A percentile compares a stretch with the other conserved stretches of the same genome.
These are phyloP conservation scores for Tympanopsis confertula DNA, from an alignment of 2,329 filamentous ascomycete genomes.

Conservation along the genomic window DNA sequence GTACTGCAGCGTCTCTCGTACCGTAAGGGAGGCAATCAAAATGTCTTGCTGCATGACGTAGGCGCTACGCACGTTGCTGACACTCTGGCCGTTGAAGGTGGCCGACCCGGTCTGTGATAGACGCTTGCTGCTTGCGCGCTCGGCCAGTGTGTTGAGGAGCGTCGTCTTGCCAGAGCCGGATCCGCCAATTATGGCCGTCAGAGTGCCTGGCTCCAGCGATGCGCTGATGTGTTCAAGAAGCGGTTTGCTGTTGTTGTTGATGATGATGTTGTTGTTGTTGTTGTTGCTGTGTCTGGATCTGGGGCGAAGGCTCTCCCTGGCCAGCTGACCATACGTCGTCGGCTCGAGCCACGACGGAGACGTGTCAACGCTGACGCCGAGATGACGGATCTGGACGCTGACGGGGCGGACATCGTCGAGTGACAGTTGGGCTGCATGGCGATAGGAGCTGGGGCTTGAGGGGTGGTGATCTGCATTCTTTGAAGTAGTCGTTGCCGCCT, in stretches of 20 bases:
- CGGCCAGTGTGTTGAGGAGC: conserved; percentile 59
- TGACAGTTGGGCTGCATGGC: not conserved
- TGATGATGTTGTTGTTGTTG: too few species aligned
- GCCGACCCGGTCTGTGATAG: conserved; percentile 39
- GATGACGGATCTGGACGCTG: not conserved
- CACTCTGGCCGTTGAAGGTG: conserved; percentile 49
- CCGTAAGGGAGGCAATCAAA: conserved; percentile 60
- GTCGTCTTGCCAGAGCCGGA: conserved; percentile 66
- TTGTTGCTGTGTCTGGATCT: not conserved
- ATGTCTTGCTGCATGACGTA: conserved; percentile 73
- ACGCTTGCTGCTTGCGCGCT: conserved; percentile 47
- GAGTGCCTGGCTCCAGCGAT: conserved; percentile 48
- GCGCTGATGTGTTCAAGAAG: conserved; percentile 55
- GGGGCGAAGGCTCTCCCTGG: too few species aligned
- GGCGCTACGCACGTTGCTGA: conserved; percentile 44
- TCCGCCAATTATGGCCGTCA: conserved; percentile 67
- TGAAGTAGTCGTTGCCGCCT: not conserved
- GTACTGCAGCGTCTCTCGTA: conserved; percentile 64
- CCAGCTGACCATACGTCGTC: not conserved
- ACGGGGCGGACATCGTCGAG: not conserved
- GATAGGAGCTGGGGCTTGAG: not conserved
- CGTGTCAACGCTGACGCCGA: not conserved
- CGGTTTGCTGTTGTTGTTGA: conserved; percentile 29
- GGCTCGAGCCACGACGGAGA: not conserved
- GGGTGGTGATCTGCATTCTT: not conserved